Evolutionary conservation across 306 rosid species (phyloP), one percentile per base, ranked within the genome.

Genomic region (Dryas alaskensis): DNA sequence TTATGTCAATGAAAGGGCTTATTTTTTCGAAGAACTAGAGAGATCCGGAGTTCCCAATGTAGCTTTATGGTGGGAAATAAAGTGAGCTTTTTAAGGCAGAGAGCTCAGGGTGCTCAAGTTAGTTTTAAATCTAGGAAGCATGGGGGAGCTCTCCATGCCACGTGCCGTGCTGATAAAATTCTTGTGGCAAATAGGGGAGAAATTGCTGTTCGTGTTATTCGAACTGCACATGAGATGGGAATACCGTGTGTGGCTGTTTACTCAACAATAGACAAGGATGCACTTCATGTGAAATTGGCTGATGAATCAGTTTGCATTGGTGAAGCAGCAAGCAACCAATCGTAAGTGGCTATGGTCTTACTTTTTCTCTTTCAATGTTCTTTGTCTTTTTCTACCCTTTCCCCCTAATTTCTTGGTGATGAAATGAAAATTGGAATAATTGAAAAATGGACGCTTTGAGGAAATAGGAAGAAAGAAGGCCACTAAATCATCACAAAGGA

Each of bases 231-330:
- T 84, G 99, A 95, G 75, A 60, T 95, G 87, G 99, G 99, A 53
- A 95, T 94, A 16, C 99, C 99, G 14, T 95, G 98, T 81, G 97
- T 95, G 69, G 98, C 98, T 76, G 99, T 94, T 63, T 94, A 94
- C 89, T 94, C 99, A 31, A 94, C 95, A 80, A 82, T 92, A 25
- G 99, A 95, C 69, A 92, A 92, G 85, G 98, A 95, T 40, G 96
- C 99, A 14, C 99, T 92, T 73, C 99, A 95, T 72, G 99, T 95
- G 31, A 92, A 90, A 84, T 81, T 95, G 84, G 99, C 98, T 50
- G 99, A 95, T 84, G 98, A 95, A 79, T 79, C 98, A 0, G 93
- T 95, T 81, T 95, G 99, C 82, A 92, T 95, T 3, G 99, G 99
- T 69, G 97, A 92, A 90, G 99, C 99, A 19, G 96, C 99, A 3